Base-by-base conservation (phyloP, 768 basidiomycete species). In the Leccinellum rugosiceps region DNA sequence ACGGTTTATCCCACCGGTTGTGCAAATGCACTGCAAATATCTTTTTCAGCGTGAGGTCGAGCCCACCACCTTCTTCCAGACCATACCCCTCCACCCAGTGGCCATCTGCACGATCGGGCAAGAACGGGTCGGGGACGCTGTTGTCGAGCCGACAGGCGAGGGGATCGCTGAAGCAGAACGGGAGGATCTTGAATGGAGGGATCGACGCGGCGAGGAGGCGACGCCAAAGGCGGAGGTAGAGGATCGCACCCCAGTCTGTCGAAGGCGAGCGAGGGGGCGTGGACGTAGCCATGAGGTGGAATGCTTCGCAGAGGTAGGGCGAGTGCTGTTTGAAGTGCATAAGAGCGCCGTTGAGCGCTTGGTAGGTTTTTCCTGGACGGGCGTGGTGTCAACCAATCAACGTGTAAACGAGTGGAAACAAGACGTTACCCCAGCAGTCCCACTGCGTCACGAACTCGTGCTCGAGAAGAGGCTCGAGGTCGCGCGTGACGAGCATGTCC, bases 361-460 rank as follows among this genome's bases (percentile, higher is more conserved):
- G 80, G 68, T 89, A 88, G 7, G 78, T 72, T 73, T 90, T 88
- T 73, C 85, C 89, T 90, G 68, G 2, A 17, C 10, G 2, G n/a
- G 10, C 3, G n/a, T 38, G 49, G 55, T 17, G 43, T 69, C 52
- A 65, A 53, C 35, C n/a, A n/a, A n/a, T 13, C 25, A 17, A 34
- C 31, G 28, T 25, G 25, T 14, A 31, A 43, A 43, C 10, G 6
- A 19, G 19, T 15, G 19, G 6, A 41, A 49, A n/a, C 9, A 19
- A 21, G 51, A 50, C 43, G 11, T 61, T 71, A 95, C 94, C 92
- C 70, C 97, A 97, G 72, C 96, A 98, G 67, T 98, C 96, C 96
- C 96, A 98, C 70, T 98, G 94, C 0, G 92, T 95, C 9, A 98
- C 92, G 69, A 95, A 98, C 72, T 98, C 96, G 67, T 92, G 89